Evolutionary conservation across 805 yeast species (phyloP), one percentile per base, ranked within the genome.

Genomic region (Limtongia smithiae): DNA sequence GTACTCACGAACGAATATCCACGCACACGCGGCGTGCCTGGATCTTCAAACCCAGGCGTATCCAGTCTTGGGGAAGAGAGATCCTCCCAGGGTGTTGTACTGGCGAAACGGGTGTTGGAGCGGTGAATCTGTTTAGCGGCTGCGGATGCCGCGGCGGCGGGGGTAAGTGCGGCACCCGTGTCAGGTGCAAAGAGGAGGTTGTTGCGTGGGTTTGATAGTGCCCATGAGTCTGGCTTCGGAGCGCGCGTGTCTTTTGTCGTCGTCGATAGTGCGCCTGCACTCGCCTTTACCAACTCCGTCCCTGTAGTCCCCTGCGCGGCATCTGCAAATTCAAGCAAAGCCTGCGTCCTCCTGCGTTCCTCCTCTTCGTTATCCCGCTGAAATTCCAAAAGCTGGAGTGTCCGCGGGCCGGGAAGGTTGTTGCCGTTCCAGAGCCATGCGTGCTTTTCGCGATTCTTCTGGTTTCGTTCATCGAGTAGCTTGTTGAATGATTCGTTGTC

Each of bases 401-500:
- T 27, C 8, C 51, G 28, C 20, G 20, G 22, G n/a, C 52, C 52
- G n/a, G 33, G 37, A 3, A 51, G 35, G 11, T 37, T 47, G 21
- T 50, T 53, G 3, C 48, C 46, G 20, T 42, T 48, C 62, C 62
- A 61, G 7, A 57, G 40, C 64, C 64, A 61, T 12, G 55, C 27
- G 31, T 54, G 46, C 31, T 48, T 48, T 18, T 50, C 51, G 15
- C 61, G 38, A 24, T 52, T 59, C 20, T 35, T 18, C 9, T 50
- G 51, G 20, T 57, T 57, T 22, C 57, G 50, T 25, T 44, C 38
- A 20, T 62, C 65, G 15, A 63, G 43, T 6, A 63, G 43, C 17
- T 49, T 37, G 28, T 56, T 53, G 39, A 63, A 63, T 21, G 65
- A 62, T 17, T 54, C 62, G 42, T 64, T 63, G 37, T 64, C 67